Evolutionary conservation across 202 grass and related monocot genomes (phyloP), one percentile per base, ranked within the genome.

Genomic region (Eragrostis tef): DNA sequence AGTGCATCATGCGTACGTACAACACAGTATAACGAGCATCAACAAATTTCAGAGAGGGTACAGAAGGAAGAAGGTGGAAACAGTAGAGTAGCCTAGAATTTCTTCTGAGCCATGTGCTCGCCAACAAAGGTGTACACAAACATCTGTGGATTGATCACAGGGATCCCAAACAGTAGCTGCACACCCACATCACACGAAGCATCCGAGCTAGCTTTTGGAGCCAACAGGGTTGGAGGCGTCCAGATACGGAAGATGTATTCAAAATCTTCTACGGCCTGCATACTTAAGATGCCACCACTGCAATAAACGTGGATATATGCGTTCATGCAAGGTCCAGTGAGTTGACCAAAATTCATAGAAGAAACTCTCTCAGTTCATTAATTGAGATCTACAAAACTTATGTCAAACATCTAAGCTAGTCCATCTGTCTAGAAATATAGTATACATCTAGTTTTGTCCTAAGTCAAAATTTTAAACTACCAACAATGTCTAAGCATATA

Each of bases 21-120:
- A n/a, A n/a, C n/a, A n/a, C n/a, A n/a, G n/a, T n/a, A n/a, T n/a
- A 6, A 39, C 34, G n/a, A 56, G 19, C 52, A 20, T 56, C 57
- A 63, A 36, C n/a, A n/a, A n/a, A 31, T 63, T 79, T 41, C 21
- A 45, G 56, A 31, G 17, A 77, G 1, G 50, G 19, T 68, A 75
- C 63, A 83, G 17, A 49, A 72, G 34, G 53, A 72, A 73, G 54
- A 72, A 63, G 12, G 58, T 48, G 39, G 34, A 45, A n/a, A 11
- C 7, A 15, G 25, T 11, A 56, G 61, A 26, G 14, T 22, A 68
- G 60, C 65, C 56, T 48, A 77, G 42, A 57, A 63, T 63, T 45
- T 45, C 16, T 46, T 45, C 22, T 1, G 39, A 59, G 68, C 67
- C 75, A 86, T 86, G 83, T 80, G 68, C 68, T n/a, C 41, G 9